Conservation (phyloP, 257 asterid species). For the Echium plantagineum region DNA sequence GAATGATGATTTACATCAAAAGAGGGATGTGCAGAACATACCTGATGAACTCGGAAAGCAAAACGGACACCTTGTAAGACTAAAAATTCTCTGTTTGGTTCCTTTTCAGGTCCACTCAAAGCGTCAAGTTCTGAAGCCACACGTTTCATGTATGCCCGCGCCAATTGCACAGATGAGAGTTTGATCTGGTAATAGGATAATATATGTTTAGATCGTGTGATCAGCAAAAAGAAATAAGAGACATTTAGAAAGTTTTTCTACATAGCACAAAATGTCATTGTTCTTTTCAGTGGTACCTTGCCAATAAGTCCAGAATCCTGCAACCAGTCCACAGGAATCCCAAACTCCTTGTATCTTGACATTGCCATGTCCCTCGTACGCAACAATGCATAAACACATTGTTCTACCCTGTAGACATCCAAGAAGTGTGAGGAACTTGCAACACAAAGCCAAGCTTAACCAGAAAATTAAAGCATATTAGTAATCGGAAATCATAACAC, state of each 20-base stretch:
- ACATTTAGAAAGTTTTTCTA: background rate
- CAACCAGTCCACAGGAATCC: slow-evolving; percentile 85
- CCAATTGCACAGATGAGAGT: slow-evolving; percentile 72
- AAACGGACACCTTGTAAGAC: slow-evolving; percentile 87
- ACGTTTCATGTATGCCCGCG: slow-evolving; percentile 80
- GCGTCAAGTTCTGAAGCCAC: slow-evolving; percentile 78
- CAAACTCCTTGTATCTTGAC: slow-evolving; percentile 78
- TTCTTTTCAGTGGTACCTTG: slow-evolving; percentile 38
- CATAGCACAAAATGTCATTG: background rate
- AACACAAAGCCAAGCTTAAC: background rate
- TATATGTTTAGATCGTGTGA: background rate
- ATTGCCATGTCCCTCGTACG: slow-evolving; percentile 89
- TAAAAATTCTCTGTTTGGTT: slow-evolving; percentile 78
- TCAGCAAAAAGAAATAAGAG: too few species aligned
- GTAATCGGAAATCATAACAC: background rate
- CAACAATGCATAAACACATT: slow-evolving; percentile 73
- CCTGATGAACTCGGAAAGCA: slow-evolving; percentile 97
- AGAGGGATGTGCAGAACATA: slow-evolving; percentile 10
- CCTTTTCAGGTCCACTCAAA: slow-evolving; percentile 67
- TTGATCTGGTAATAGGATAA: slow-evolving; percentile 37
- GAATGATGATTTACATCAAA: background rate
- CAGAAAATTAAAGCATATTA: background rate
- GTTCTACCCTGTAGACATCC: slow-evolving; percentile 53
- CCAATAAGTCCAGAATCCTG: slow-evolving; percentile 92
- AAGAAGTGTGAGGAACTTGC: background rate